A percentile compares a stretch with the other conserved stretches of the same genome.
Conservation (phyloP, 208 protist species). For the Trichomonas tenax region DNA sequence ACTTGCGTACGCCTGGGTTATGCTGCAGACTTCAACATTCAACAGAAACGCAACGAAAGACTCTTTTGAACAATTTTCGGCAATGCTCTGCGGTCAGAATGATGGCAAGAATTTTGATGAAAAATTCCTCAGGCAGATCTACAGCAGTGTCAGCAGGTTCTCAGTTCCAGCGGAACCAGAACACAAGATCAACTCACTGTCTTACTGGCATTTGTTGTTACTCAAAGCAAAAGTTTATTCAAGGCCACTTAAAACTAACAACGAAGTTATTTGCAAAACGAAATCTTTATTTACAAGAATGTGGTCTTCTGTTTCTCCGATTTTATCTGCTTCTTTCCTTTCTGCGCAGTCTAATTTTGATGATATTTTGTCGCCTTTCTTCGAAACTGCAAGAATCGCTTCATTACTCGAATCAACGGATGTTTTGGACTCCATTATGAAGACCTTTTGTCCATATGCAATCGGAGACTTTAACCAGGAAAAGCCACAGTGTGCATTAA, state of each 20-base stretch:
- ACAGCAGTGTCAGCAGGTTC: not conserved
- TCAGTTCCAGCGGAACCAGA: not conserved
- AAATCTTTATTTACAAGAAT: not conserved
- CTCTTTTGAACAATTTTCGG: not conserved
- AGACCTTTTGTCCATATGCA: not conserved
- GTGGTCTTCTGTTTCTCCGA: not conserved
- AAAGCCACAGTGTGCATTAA: not conserved
- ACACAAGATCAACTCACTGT: not conserved
- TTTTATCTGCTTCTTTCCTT: not conserved
- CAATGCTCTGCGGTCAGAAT: not conserved
- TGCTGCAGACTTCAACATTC: not conserved
- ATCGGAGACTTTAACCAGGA: not conserved
- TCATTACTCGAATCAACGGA: not conserved
- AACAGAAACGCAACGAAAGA: not conserved
- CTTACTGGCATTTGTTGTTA: not conserved
- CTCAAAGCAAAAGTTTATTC: not conserved
- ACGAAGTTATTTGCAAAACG: not conserved
- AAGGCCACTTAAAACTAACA: not conserved
- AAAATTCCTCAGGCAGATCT: not conserved
- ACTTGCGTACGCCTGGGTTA: not conserved
- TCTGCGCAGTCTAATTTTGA: not conserved
- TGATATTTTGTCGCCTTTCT: not conserved
- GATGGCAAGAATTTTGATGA: not conserved
- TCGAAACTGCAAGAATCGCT: not conserved
- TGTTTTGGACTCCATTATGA: not conserved